Evolutionary conservation across 2,329 filamentous ascomycete species (phyloP).

Genomic region (Hymenoscyphus scutula): DNA sequence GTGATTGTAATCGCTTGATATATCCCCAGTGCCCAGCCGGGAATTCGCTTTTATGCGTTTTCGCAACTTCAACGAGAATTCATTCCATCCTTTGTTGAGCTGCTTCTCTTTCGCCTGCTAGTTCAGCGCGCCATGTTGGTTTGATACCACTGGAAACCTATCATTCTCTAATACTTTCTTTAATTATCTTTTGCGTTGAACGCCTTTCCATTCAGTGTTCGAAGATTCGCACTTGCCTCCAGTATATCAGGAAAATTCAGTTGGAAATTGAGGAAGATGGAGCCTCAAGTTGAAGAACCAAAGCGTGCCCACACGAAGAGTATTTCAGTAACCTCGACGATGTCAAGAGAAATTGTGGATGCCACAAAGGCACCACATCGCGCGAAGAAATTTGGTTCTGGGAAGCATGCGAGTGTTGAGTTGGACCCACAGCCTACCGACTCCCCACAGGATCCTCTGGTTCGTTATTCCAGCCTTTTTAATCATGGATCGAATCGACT

Average conservation of each 20-base stretch:
- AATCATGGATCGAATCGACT: neutral
- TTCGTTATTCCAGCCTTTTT: constrained; percentile 34
- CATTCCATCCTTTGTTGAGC: neutral
- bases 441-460: constrained; percentile 52
- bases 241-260: neutral
- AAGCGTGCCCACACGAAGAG: constrained; percentile 10
- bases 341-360: constrained; percentile 5
- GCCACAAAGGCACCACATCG: neutral
- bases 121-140: constrained; percentile 7
- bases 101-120: constrained; percentile 5
- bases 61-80: constrained; percentile 4
- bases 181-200: neutral
- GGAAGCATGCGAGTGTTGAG: constrained; percentile 16
- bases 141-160: constrained; percentile 9
- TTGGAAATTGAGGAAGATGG: constrained; percentile 8
- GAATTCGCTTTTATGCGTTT: constrained; percentile 8
- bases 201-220: neutral
- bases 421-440: constrained; percentile 53
- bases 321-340: constrained; percentile 12
- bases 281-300: constrained; percentile 8
- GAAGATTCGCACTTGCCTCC: neutral
- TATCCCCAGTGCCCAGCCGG: constrained; percentile 1
- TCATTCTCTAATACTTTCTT: neutral
- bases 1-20: neutral
- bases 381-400: constrained; percentile 9